Conservation (phyloP, 352 stramenopile genomes). For the Globisporangium spinosum region DNA sequence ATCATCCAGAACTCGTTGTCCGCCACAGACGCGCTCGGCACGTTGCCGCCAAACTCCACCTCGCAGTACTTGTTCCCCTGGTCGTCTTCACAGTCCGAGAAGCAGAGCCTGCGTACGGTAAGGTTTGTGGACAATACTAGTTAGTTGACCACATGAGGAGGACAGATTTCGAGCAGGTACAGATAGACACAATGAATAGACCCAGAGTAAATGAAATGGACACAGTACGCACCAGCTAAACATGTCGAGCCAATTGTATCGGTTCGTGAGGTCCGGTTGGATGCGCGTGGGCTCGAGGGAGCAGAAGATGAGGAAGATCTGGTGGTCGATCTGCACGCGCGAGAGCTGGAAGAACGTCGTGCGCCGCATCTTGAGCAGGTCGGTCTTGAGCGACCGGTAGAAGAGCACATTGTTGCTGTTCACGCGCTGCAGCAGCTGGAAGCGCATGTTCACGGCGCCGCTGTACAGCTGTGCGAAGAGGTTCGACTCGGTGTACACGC, state of each 20-base stretch:
- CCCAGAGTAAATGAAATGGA: not conserved
- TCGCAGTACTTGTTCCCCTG: constrained; percentile 17
- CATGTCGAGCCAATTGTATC: constrained; percentile 28
- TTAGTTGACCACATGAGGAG: not conserved
- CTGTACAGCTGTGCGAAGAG: constrained; percentile 37
- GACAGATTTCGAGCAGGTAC: not conserved
- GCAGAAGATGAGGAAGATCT: constrained; percentile 31
- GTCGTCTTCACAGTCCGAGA: constrained; percentile 17
- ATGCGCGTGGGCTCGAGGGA: constrained; percentile 31
- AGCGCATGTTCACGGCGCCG: constrained; percentile 27
- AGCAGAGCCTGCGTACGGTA: constrained; percentile 18
- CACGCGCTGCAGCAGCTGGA: constrained; percentile 35
- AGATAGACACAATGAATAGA: not conserved
- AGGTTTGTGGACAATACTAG: not conserved
- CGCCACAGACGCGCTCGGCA: constrained; percentile 34
- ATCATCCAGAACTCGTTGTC: constrained; percentile 45
- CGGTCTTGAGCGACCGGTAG: constrained; percentile 27
- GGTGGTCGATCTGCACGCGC: constrained; percentile 18
- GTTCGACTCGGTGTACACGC: constrained; percentile 27
- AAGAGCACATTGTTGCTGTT: constrained; percentile 31
- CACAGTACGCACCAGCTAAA: constrained; percentile 25
- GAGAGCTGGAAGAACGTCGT: constrained; percentile 37
- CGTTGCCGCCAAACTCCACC: constrained; percentile 50
- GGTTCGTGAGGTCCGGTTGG: constrained; percentile 12
- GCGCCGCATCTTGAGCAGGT: constrained; percentile 22